Evolutionary conservation across 352 stramenopile genomes (phyloP).

Genomic region (Peronospora belbahrii): DNA sequence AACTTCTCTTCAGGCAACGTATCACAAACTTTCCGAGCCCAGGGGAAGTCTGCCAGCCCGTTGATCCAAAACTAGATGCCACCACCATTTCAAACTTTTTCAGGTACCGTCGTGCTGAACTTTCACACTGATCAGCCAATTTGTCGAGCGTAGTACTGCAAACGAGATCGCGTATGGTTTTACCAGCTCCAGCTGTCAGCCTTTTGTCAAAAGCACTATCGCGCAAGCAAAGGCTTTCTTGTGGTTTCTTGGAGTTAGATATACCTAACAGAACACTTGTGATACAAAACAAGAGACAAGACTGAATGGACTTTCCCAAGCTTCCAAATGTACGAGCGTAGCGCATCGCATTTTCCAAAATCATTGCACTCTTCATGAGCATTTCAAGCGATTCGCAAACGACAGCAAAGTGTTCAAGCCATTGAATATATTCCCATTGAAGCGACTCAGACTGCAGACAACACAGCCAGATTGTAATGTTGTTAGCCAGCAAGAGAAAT

Average conservation of each 20-base stretch:
- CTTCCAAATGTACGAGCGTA: conserved; percentile 23
- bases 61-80: conserved; percentile 9
- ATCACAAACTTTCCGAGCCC: conserved; percentile 28
- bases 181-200: conserved; percentile 8
- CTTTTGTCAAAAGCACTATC: conserved; percentile 9
- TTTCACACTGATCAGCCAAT: conserved; percentile 25
- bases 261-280: conserved; percentile 20
- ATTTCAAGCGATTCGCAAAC: conserved; percentile 33
- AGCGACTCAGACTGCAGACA: conserved; percentile 30
- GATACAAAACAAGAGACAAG: conserved; percentile 20
- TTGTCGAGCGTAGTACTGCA: conserved; percentile 3
- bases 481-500: conserved; percentile 7
- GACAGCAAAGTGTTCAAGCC: conserved; percentile 52
- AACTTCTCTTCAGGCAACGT: conserved; percentile 37
- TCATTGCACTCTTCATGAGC: conserved; percentile 26
- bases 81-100: conserved; percentile 27
- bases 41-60: conserved; percentile 1
- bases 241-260: conserved; percentile 9
- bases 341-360: conserved; percentile 30
- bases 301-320: conserved; percentile 8
- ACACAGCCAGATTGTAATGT: conserved; percentile 2
- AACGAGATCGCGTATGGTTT: conserved; percentile 21
- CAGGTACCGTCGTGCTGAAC: conserved; percentile 25
- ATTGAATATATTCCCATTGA: conserved; percentile 49
- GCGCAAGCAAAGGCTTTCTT: neutral